Evolutionary conservation across 2,329 filamentous ascomycete genomes (phyloP).

Genomic region (Lasiodiplodia hormozganensis): DNA sequence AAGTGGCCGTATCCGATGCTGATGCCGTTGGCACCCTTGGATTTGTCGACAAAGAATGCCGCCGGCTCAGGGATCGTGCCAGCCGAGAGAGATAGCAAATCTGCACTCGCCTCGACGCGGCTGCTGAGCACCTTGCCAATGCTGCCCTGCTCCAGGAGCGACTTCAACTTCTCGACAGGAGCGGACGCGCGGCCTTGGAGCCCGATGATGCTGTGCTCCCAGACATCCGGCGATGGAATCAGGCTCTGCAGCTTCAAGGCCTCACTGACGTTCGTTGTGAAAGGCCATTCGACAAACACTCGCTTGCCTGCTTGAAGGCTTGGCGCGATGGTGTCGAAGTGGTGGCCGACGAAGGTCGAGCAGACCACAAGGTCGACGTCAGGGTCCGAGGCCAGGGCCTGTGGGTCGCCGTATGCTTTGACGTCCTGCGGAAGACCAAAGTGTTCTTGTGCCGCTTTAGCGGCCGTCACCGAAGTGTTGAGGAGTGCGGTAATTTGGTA

Average conservation of each 20-base stretch:
- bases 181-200: background rate
- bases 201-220: background rate
- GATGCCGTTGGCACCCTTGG: background rate
- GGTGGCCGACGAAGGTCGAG: slow-evolving; percentile 61
- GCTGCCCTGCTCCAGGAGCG: background rate
- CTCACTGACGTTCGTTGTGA: background rate
- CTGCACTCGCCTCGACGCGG: background rate
- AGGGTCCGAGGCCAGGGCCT: slow-evolving; percentile 38
- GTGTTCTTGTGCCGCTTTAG: background rate
- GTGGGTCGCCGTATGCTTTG: background rate
- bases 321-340: slow-evolving; percentile 55
- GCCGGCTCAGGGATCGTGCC: background rate
- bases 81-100: background rate
- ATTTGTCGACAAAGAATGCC: background rate
- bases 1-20: background rate
- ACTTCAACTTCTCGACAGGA: background rate
- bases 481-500: background rate
- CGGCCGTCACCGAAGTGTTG: background rate
- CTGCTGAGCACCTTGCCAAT: background rate
- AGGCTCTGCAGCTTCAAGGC: background rate
- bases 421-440: background rate
- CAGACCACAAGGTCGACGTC: slow-evolving; percentile 55
- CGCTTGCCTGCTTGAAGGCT: slow-evolving; percentile 60
- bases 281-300: slow-evolving; percentile 53
- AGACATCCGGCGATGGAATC: slow-evolving; percentile 36